Conservation (phyloP, 2,329 filamentous ascomycete species). For the Dactylonectria macrodidyma region DNA sequence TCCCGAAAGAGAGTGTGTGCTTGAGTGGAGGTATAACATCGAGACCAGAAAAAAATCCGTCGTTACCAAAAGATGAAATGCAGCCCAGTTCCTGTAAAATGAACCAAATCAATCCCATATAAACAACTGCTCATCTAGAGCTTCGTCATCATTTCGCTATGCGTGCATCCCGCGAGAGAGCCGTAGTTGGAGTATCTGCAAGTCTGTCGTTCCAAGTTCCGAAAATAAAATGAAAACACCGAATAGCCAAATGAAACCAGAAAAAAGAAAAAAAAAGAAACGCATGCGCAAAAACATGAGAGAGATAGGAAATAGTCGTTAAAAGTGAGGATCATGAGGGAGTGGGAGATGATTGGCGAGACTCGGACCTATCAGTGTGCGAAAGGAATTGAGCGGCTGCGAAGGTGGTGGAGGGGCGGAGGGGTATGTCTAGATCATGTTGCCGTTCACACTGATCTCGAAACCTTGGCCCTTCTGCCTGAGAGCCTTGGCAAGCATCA, state of each 20-base stretch:
- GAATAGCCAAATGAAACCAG: slow-evolving; percentile 3
- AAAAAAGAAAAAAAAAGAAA: slow-evolving; percentile 25
- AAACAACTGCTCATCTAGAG: slow-evolving; percentile 46
- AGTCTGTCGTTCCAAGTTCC: slow-evolving; percentile 42
- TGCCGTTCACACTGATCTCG: slow-evolving; percentile 86
- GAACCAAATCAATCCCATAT: slow-evolving; percentile 34
- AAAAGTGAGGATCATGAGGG: slow-evolving; percentile 9
- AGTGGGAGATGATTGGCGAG: slow-evolving; percentile 18
- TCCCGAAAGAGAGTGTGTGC: slow-evolving; percentile 30
- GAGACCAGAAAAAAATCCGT: slow-evolving; percentile 1
- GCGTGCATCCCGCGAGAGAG: slow-evolving; percentile 49
- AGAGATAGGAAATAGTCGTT: slow-evolving; percentile 16
- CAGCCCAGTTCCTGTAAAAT: slow-evolving; percentile 10
- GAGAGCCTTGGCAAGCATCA: slow-evolving; percentile 91
- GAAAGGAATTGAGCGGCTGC: slow-evolving; percentile 9
- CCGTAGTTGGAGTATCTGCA: slow-evolving; percentile 43
- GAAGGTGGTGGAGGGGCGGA: background rate
- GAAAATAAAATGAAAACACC: slow-evolving; percentile 30
- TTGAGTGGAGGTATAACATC: slow-evolving; percentile 32
- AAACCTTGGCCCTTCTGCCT: slow-evolving; percentile 88
- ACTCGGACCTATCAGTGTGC: background rate
- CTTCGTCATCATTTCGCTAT: slow-evolving; percentile 46
- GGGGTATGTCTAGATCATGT: slow-evolving; percentile 70
- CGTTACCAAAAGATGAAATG: slow-evolving; percentile 11
- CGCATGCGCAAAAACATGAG: slow-evolving; percentile 15